phyloP scores from a whole-genome alignment of 108 stramenopile genomes.

The Fragilariopsis cylindrus region DNA sequence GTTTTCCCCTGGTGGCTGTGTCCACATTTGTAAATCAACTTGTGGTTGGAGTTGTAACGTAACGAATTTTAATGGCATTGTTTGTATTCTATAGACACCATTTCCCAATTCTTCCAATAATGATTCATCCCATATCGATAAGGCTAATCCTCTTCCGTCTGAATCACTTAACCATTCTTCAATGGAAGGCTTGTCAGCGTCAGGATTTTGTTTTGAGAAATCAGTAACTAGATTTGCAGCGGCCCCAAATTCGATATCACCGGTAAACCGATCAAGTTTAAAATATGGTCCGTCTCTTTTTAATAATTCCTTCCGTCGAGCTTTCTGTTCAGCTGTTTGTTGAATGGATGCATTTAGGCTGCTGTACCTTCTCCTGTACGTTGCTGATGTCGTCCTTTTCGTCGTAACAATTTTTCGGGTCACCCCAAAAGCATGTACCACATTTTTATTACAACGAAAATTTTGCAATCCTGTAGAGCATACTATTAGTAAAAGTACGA shows the following conservation, averaged over 20 bases:
- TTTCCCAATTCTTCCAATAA: constrained; percentile 54
- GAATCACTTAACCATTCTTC: constrained; percentile 65
- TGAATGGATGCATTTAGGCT: constrained; percentile 19
- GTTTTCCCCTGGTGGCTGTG: constrained; percentile 19
- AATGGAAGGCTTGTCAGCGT: constrained; percentile 35
- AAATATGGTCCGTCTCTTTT: constrained; percentile 71
- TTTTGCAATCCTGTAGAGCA: too few relatives aligned
- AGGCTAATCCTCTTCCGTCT: constrained; percentile 52
- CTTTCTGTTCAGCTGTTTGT: constrained; percentile 34
- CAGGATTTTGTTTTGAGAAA: constrained; percentile 31
- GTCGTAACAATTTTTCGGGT: neutral
- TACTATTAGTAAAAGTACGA: too few relatives aligned
- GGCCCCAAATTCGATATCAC: constrained; percentile 74
- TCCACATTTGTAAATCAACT: constrained; percentile 80
- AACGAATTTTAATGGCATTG: constrained; percentile 83
- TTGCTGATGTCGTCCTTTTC: neutral
- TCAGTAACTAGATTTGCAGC: constrained; percentile 56
- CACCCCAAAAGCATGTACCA: neutral
- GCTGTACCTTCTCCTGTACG: neutral
- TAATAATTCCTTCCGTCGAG: constrained; percentile 57
- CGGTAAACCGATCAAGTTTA: constrained; percentile 51
- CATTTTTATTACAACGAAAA: neutral
- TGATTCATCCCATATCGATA: constrained; percentile 72
- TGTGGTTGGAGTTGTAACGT: constrained; percentile 70
- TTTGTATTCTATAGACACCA: constrained; percentile 59